Evolutionary conservation across 2,329 filamentous ascomycete species (phyloP).

Genomic region (Exophiala mesophila): DNA sequence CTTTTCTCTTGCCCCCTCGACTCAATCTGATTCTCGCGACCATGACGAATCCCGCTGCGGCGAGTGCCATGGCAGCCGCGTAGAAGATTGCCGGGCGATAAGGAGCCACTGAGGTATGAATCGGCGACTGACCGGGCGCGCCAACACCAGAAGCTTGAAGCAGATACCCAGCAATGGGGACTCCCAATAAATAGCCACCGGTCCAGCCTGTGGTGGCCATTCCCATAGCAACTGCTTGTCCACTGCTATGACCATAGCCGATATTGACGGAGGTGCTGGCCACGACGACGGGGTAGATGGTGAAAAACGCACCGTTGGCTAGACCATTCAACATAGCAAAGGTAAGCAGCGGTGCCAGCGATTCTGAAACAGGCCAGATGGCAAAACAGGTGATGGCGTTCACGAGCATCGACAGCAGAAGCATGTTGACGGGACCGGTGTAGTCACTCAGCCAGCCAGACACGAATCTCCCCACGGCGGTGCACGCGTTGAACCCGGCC

Average conservation of each 20-base stretch:
- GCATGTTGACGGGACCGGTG: slow-evolving; percentile 53
- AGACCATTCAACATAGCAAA: slow-evolving; percentile 58
- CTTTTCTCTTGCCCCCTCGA: too few species aligned
- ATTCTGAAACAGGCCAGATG: slow-evolving; percentile 56
- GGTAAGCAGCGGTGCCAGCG: slow-evolving; percentile 48
- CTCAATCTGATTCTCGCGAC: too few species aligned
- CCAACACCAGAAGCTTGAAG: slow-evolving; percentile 52
- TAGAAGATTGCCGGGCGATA: slow-evolving; percentile 60
- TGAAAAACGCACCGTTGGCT: slow-evolving; percentile 60
- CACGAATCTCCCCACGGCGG: slow-evolving; percentile 52
- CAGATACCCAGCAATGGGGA: slow-evolving; percentile 57
- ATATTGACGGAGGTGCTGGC: slow-evolving; percentile 53
- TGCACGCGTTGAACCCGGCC: slow-evolving; percentile 58
- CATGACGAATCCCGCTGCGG: slow-evolving; percentile 43
- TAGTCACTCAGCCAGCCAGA: slow-evolving; percentile 53
- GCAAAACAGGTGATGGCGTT: slow-evolving; percentile 55
- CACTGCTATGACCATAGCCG: slow-evolving; percentile 40
- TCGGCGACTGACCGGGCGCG: slow-evolving; percentile 41
- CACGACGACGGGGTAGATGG: slow-evolving; percentile 59
- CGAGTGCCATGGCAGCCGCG: slow-evolving; percentile 50
- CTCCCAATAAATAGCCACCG: slow-evolving; percentile 56
- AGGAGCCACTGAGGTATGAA: too few species aligned
- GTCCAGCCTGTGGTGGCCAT: slow-evolving; percentile 60
- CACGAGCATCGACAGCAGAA: slow-evolving; percentile 48
- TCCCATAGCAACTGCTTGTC: slow-evolving; percentile 54